These are phyloP conservation scores for Scalesia atractyloides DNA, from an alignment of 129 eudicot genomes.

Conservation along the genomic window DNA sequence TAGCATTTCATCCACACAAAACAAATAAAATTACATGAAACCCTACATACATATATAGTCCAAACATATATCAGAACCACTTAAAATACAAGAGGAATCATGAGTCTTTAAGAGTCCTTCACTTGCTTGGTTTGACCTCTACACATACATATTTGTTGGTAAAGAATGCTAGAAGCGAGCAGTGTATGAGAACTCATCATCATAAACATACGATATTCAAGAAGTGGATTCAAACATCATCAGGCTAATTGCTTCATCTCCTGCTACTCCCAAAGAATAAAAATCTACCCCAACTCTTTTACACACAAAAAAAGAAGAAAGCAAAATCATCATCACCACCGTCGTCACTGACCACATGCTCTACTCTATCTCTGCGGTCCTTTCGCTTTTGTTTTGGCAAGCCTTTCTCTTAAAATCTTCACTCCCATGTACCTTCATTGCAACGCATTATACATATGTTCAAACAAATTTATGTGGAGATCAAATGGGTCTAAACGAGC, in stretches of 20 bases:
- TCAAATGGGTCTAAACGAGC: too few relatives aligned
- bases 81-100: neutral
- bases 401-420: slow-evolving; percentile 73
- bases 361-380: slow-evolving; percentile 35
- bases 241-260: neutral
- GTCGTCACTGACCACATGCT: neutral
- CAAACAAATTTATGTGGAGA: neutral
- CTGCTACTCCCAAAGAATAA: neutral
- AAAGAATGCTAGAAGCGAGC: slow-evolving; percentile 5
- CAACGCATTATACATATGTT: neutral
- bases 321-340: neutral
- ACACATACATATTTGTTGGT: neutral
- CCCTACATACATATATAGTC: neutral
- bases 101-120: neutral
- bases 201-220: neutral
- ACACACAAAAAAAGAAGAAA: neutral
- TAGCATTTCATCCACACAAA: neutral
- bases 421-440: slow-evolving; percentile 88
- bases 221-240: neutral
- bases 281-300: neutral
- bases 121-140: too few relatives aligned
- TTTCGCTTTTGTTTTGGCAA: slow-evolving; percentile 39
- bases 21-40: neutral
- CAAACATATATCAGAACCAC: neutral
- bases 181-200: neutral